Percentiles rank a stretch among this genome's conserved stretches.
Conservation (phyloP, 169 alveolate species). For the Plasmodium reichenowi region DNA sequence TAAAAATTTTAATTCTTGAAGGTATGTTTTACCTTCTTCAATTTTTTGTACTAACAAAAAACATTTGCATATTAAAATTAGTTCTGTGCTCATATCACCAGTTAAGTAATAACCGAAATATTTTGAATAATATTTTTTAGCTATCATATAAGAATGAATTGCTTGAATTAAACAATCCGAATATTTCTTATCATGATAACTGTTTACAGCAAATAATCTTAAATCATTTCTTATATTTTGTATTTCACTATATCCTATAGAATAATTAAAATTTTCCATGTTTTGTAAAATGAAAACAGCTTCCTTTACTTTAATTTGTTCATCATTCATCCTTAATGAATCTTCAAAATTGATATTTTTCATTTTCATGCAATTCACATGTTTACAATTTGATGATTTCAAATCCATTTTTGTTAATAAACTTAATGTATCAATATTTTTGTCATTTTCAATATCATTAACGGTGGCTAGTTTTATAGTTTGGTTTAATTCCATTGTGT, state of each 20-base stretch:
- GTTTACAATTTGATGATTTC: slow-evolving; percentile 27
- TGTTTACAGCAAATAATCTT: slow-evolving; percentile 79
- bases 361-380: slow-evolving; percentile 26
- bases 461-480: slow-evolving; percentile 47
- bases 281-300: slow-evolving; percentile 66
- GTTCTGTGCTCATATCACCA: slow-evolving; percentile 90
- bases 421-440: slow-evolving; percentile 64
- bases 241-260: slow-evolving; percentile 74
- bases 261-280: slow-evolving; percentile 71
- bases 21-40: slow-evolving; percentile 83
- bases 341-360: slow-evolving; percentile 52
- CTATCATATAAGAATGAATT: slow-evolving; percentile 80
- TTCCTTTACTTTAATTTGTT: slow-evolving; percentile 73
- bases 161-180: slow-evolving; percentile 81
- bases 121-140: slow-evolving; percentile 78
- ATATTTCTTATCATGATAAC: slow-evolving; percentile 78
- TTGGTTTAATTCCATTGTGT: slow-evolving; percentile 37
- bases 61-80: slow-evolving; percentile 87
- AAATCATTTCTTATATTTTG: slow-evolving; percentile 80
- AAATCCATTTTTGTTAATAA: slow-evolving; percentile 54
- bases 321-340: slow-evolving; percentile 56
- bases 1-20: slow-evolving; percentile 85
- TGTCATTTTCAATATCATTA: slow-evolving; percentile 68
- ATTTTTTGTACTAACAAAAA: slow-evolving; percentile 86
- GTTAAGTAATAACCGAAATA: slow-evolving; percentile 79